phyloP scores from a whole-genome alignment of 2,329 filamentous ascomycete species.

The Fusarium graminum region DNA sequence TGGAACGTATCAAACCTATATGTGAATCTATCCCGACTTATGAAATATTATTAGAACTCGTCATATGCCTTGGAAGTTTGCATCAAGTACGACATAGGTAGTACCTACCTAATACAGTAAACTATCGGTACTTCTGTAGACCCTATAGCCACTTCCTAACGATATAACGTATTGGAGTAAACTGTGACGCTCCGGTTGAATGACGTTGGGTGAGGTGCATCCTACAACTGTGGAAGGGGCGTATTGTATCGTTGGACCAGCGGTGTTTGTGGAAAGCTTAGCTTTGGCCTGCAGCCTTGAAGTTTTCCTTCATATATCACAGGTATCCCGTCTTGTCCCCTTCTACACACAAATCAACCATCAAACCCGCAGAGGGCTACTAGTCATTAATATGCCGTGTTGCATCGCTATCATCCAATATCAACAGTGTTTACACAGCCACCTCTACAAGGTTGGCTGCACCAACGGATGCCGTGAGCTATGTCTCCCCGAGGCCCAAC shows the following conservation, averaged over 20 bases:
- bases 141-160: slow-evolving; percentile 31
- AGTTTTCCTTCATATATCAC: background rate
- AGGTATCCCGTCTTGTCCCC: background rate
- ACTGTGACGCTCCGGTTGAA: slow-evolving; percentile 15
- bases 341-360: background rate
- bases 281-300: background rate
- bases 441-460: slow-evolving; percentile 50
- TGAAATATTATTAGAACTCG: too few species aligned
- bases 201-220: slow-evolving; percentile 24
- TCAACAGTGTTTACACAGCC: slow-evolving; percentile 46
- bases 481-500: slow-evolving; percentile 41
- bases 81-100: too few species aligned
- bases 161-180: slow-evolving; percentile 19
- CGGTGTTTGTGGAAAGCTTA: slow-evolving; percentile 13
- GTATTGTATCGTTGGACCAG: background rate
- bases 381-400: slow-evolving; percentile 49
- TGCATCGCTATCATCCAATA: slow-evolving; percentile 48
- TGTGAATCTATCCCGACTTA: too few species aligned
- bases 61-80: too few species aligned
- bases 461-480: slow-evolving; percentile 44
- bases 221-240: slow-evolving; percentile 5
- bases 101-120: background rate
- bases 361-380: background rate
- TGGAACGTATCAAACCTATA: too few species aligned
- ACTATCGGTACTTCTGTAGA: too few species aligned